Evolutionary conservation across 2,329 filamentous ascomycete genomes (phyloP), one percentile per base, ranked within the genome.

Genomic region (Venturia asperata): DNA sequence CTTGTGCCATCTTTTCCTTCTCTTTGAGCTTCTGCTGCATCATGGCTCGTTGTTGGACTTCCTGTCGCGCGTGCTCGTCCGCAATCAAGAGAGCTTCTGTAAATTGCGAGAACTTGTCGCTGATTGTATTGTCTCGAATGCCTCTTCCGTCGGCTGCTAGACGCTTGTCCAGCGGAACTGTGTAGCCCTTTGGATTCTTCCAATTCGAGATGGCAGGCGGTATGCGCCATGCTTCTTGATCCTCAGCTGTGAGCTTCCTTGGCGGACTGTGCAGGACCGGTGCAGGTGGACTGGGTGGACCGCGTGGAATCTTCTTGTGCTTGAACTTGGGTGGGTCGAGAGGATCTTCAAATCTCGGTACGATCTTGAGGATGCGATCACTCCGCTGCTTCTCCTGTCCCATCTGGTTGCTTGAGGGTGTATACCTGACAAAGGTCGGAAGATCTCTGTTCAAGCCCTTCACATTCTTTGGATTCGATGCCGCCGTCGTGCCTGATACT

Each of bases 141-240:
- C 91, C 91, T 71, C 94, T 85, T 15, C 94, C 94, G 75, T 97
- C 93, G 10, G 94, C 93, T 21, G 94, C 94, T 70, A 99, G 79
- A 73, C 94, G 88, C 80, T 99, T 99, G 76, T 99, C 94, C 63
- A 99, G 77, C 0, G 94, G 91, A 0, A 99, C 91, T 0, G 94
- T 99, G 74, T 96, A 99, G 71, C 94, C 94, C 79, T 97, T 97
- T 0, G 93, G 91, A 75, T 99, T 99, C 84, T 99, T 99, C 94
- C 94, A 99, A 76, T 97, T 97, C 24, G 91, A 96, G 1, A 99
- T 88, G 0, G 93, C 90, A 2, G 93, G 92, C 0, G 87, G 87
- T 41, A 91, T 97, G 72, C 88, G 92, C 94, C 94, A 99, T 66
- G 90, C 91, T 76, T 97, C 94, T 76, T 97, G 93, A 71, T 99